phyloP scores from a whole-genome alignment of 768 basidiomycete species.

The Lepiota brunneoincarnata region DNA sequence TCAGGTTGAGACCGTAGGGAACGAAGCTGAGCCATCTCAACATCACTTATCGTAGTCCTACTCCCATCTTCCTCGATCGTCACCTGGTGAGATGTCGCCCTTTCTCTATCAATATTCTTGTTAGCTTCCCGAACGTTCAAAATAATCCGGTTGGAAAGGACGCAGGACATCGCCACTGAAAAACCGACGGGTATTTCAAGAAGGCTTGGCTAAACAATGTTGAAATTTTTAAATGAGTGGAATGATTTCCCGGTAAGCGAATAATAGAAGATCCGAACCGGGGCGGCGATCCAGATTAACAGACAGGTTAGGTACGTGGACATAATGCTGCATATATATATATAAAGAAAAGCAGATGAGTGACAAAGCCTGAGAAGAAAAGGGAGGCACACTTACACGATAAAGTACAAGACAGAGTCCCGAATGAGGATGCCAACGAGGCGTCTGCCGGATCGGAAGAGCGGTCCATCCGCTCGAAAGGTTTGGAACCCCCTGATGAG shows the following conservation, averaged over 20 bases:
- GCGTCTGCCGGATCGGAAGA: slow-evolving; percentile 39
- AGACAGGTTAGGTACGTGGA: slow-evolving; percentile 52
- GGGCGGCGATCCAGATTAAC: slow-evolving; percentile 36
- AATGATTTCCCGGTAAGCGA: not conserved
- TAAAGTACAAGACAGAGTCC: slow-evolving; percentile 56
- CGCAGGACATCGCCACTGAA: slow-evolving; percentile 55
- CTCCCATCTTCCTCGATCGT: slow-evolving; percentile 13
- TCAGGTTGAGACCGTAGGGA: slow-evolving; percentile 17
- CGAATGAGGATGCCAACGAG: slow-evolving; percentile 50
- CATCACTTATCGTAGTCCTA: slow-evolving; percentile 17
- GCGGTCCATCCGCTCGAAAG: slow-evolving; percentile 30
- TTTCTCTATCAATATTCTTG: slow-evolving; percentile 20
- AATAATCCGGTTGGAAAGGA: slow-evolving; percentile 53
- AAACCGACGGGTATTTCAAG: slow-evolving; percentile 58
- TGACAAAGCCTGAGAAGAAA: not conserved
- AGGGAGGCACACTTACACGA: slow-evolving; percentile 38
- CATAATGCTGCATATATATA: slow-evolving; percentile 41
- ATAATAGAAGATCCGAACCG: slow-evolving; percentile 22
- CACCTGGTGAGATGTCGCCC: not conserved
- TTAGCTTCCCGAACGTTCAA: slow-evolving; percentile 50
- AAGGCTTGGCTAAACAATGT: slow-evolving; percentile 27
- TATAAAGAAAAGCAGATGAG: not conserved
- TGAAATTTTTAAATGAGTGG: not conserved
- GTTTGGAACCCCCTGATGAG: slow-evolving; percentile 48
- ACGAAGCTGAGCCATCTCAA: slow-evolving; percentile 25